Conservation (phyloP, 306 rosid genomes). For the Urtica urens region DNA sequence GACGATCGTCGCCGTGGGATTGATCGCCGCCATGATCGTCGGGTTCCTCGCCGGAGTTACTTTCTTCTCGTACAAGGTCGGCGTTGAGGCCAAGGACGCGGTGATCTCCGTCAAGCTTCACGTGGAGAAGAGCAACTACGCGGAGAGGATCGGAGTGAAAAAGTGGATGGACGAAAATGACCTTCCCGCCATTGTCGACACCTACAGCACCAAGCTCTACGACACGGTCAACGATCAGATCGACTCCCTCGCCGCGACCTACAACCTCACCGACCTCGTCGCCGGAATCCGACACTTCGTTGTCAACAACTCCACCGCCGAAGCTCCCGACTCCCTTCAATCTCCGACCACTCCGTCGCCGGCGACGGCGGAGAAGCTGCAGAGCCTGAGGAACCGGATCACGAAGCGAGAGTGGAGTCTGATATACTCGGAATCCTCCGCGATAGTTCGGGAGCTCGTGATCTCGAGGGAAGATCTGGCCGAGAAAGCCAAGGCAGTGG, state of each 20-base stretch:
- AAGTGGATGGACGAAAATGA: conserved; percentile 97
- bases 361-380: conserved; percentile 47
- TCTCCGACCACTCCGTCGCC: conserved; percentile 42
- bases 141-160: conserved; percentile 70
- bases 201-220: conserved; percentile 57
- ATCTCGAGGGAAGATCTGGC: conserved; percentile 74
- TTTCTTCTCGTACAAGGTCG: conserved; percentile 86
- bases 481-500: conserved; percentile 72
- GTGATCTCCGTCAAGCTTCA: conserved; percentile 67
- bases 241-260: conserved; percentile 80
- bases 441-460: conserved; percentile 52
- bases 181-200: conserved; percentile 75
- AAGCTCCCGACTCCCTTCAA: too few relatives aligned
- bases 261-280: conserved; percentile 73
- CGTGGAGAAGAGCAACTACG: conserved; percentile 75
- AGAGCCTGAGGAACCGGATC: conserved; percentile 55
- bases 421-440: conserved; percentile 53
- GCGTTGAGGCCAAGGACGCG: conserved; percentile 87
- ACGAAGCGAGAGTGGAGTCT: conserved; percentile 66
- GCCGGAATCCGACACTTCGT: conserved; percentile 83
- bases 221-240: conserved; percentile 74
- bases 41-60: conserved; percentile 61
- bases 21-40: conserved; percentile 64
- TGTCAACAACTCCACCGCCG: conserved; percentile 37
- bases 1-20: conserved; percentile 66